Conservation (phyloP, 2,329 filamentous ascomycete genomes). For the Zymoseptoria passerinii region DNA sequence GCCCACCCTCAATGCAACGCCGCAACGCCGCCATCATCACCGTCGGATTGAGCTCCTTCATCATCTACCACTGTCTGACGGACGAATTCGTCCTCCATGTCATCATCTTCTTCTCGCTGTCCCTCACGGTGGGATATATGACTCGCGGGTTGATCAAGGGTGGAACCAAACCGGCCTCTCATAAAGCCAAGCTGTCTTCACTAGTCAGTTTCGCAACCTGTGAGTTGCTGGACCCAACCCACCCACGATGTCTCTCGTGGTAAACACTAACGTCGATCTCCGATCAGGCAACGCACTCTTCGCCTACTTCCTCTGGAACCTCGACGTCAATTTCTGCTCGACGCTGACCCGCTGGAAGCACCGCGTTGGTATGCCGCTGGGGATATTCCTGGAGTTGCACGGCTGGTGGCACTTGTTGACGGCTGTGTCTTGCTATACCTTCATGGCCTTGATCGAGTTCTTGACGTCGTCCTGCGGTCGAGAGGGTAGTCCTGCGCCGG, state of each 20-base stretch:
- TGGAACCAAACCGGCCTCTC: slow-evolving; percentile 9
- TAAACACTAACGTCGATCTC: background rate
- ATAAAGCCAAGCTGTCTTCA: slow-evolving; percentile 36
- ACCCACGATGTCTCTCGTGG: background rate
- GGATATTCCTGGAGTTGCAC: slow-evolving; percentile 64
- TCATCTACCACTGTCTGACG: slow-evolving; percentile 23
- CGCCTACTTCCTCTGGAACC: slow-evolving; percentile 67
- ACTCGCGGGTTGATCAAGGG: slow-evolving; percentile 14
- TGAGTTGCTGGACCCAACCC: background rate
- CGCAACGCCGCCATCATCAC: slow-evolving; percentile 19
- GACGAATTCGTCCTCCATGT: slow-evolving; percentile 23
- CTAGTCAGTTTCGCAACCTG: slow-evolving; percentile 13
- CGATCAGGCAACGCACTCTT: slow-evolving; percentile 4
- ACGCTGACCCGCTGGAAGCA: slow-evolving; percentile 58
- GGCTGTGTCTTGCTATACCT: slow-evolving; percentile 30
- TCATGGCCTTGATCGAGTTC: slow-evolving; percentile 22
- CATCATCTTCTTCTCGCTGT: slow-evolving; percentile 21
- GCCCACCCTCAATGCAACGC: slow-evolving; percentile 14
- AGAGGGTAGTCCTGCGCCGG: slow-evolving; percentile 9
- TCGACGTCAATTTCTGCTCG: slow-evolving; percentile 71
- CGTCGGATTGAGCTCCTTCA: slow-evolving; percentile 16
- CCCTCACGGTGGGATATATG: slow-evolving; percentile 14
- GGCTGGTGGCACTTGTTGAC: slow-evolving; percentile 76
- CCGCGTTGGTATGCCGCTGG: slow-evolving; percentile 66
- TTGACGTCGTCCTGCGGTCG: slow-evolving; percentile 9